Conservation (phyloP, 352 stramenopile genomes). For the Pythium aristosporum region DNA sequence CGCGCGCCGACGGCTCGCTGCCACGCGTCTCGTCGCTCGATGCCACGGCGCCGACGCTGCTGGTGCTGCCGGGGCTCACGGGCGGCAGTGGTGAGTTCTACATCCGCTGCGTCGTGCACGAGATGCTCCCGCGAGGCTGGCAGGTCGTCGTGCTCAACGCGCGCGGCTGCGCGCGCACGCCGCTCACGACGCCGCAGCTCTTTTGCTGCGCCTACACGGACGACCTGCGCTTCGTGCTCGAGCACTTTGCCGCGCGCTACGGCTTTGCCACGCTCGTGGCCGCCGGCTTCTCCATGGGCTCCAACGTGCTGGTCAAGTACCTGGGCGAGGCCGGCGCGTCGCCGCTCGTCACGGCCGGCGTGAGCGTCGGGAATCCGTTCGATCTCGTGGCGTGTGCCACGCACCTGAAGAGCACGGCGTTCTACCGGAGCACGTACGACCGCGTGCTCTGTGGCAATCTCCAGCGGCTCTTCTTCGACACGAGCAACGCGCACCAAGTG, state of each 20-base stretch:
- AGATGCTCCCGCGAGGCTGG: conserved; percentile 44
- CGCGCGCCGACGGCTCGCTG: conserved; percentile 17
- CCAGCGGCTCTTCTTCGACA: conserved; percentile 54
- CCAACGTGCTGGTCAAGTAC: conserved; percentile 79
- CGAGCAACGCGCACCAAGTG: conserved; percentile 62
- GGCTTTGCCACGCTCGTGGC: conserved; percentile 46
- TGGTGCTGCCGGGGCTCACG: conserved; percentile 60
- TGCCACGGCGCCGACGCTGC: conserved; percentile 33
- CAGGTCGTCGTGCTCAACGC: conserved; percentile 77
- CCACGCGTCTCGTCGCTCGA: conserved; percentile 35
- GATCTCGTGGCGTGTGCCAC: conserved; percentile 47
- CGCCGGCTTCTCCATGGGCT: conserved; percentile 70
- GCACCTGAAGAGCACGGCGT: conserved; percentile 43
- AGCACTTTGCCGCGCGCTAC: conserved; percentile 39
- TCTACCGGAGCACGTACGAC: conserved; percentile 64
- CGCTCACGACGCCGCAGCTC: conserved; percentile 49
- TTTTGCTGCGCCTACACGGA: conserved; percentile 73
- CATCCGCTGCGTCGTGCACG: conserved; percentile 48
- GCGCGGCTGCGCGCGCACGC: conserved; percentile 62
- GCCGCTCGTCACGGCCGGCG: conserved; percentile 38
- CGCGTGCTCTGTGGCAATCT: conserved; percentile 45
- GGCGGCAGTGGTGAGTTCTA: conserved; percentile 68
- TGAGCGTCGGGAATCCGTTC: conserved; percentile 74
- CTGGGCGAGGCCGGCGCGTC: conserved; percentile 49
- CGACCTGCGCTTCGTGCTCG: conserved; percentile 53